Evolutionary conservation across 1,284 basidiomycete species (phyloP), one percentile per base, ranked within the genome.

Genomic region (Phellinidium pouzarii): DNA sequence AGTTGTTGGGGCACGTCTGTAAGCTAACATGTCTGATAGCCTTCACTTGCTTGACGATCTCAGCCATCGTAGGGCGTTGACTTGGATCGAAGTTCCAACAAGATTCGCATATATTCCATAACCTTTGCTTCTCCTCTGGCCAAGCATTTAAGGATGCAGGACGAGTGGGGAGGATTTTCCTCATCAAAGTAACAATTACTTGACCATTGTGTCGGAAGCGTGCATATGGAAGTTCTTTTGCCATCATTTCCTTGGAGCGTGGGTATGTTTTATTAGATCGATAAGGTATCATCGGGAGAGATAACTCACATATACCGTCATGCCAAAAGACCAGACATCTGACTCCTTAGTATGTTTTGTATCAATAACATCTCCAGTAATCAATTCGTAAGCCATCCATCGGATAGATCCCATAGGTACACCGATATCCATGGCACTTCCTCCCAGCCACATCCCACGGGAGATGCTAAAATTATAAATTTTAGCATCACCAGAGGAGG

Each of bases 391-490:
- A 25, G 52, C 52, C 17, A 48, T 29, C 17, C 38, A 53, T 17
- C 52, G 37, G 2, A 42, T 9, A 2, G 52, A 29, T 9, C 52
- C 52, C 34, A 23, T 48, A 6, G 19, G 37, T 7, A 7, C 37
- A 7, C 37, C 37, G 7, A 34, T 20, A 11, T 19, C 44, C 11
- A 46, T 40, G 20, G 20, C 41, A 26, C 26, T 49, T 17, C 31
- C 23, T 7, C 25, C 52, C 6, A 53, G 20, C 5, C 17, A 40
- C 37, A 26, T 36, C 23, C 4, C 29, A n/a, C 38, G 46, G 43
- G 52, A 48, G 26, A 44, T 42, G 6, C 52, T 46, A 36, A 53
- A 53, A 25, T 53, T 46, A 26, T 40, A 48, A 11, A 53, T 48
- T 0, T 34, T 22, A 23, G 52, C 37, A 11, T 49, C 25, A 14